Conservation (phyloP, 306 rosid species). For the Sicyos baderoa region DNA sequence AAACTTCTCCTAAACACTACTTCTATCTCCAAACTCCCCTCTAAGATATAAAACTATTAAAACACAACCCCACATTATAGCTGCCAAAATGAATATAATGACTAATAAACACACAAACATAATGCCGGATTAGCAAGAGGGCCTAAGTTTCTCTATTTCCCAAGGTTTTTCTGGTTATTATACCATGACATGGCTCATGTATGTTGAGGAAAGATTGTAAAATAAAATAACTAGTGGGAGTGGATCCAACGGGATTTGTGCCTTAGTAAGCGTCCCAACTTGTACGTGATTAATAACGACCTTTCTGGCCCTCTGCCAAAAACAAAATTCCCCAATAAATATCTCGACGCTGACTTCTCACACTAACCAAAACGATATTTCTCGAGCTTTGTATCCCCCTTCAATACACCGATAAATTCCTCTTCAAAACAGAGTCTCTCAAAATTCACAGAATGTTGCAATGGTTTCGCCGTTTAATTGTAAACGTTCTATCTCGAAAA, state of each 20-base stretch:
- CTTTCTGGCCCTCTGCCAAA: slow-evolving; percentile 5
- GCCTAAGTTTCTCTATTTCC: neutral
- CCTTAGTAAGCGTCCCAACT: neutral
- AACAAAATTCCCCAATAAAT: neutral
- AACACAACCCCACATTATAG: neutral
- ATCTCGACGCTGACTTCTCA: slow-evolving; percentile 7
- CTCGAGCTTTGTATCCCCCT: neutral
- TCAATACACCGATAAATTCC: neutral
- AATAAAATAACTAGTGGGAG: neutral
- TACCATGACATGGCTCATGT: no score
- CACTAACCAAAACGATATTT: slow-evolving; percentile 12
- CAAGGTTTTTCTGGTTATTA: neutral
- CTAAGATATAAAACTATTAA: neutral
- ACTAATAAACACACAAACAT: neutral
- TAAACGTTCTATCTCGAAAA: no score
- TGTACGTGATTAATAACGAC: neutral
- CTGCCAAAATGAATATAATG: neutral
- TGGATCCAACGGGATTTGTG: slow-evolving; percentile 10
- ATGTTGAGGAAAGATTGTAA: neutral
- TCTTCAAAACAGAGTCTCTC: slow-evolving; percentile 8
- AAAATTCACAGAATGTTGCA: no score
- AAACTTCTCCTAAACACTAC: no score
- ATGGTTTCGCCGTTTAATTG: no score
- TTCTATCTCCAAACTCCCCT: no score
- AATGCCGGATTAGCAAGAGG: neutral